Evolutionary conservation across 768 basidiomycete species (phyloP).

Genomic region (Kwoniella sp.): DNA sequence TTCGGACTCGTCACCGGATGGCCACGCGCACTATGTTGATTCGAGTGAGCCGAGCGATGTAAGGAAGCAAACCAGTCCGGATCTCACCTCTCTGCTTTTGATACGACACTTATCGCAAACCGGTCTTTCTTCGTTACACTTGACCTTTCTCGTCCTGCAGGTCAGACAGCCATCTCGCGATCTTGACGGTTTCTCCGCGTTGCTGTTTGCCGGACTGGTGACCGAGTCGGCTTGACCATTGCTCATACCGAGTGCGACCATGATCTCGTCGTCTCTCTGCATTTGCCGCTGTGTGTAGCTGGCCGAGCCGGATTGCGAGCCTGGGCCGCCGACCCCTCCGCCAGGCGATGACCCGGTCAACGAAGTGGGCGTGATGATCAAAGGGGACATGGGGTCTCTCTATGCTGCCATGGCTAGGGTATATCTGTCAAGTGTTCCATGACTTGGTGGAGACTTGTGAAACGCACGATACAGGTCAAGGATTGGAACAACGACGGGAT

Average conservation of each 20-base stretch:
- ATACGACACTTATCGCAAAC: conserved; percentile 18
- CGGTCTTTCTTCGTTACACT: conserved; percentile 18
- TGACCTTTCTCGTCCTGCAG: conserved; percentile 17
- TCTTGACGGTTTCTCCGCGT: conserved; percentile 3
- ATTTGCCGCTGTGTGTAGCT: no score
- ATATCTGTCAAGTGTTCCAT: no score
- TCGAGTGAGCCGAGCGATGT: not conserved
- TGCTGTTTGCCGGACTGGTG: not conserved
- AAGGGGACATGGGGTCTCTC: not conserved
- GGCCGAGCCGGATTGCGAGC: not conserved
- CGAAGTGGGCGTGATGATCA: not conserved
- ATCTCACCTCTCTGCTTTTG: conserved; percentile 16
- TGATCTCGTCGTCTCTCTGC: not conserved
- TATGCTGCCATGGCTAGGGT: no score
- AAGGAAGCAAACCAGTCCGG: not conserved
- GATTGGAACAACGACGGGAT: no score
- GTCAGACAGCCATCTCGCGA: conserved; percentile 22
- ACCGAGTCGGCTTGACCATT: not conserved
- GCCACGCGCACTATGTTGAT: conserved; percentile 15
- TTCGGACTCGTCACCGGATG: conserved; percentile 13
- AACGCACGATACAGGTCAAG: no score
- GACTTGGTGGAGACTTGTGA: no score
- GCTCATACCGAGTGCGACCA: not conserved
- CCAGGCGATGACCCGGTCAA: not conserved
- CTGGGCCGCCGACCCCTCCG: not conserved